Conservation (phyloP, 2,329 filamentous ascomycete genomes). For the Colletotrichum shisoi region DNA sequence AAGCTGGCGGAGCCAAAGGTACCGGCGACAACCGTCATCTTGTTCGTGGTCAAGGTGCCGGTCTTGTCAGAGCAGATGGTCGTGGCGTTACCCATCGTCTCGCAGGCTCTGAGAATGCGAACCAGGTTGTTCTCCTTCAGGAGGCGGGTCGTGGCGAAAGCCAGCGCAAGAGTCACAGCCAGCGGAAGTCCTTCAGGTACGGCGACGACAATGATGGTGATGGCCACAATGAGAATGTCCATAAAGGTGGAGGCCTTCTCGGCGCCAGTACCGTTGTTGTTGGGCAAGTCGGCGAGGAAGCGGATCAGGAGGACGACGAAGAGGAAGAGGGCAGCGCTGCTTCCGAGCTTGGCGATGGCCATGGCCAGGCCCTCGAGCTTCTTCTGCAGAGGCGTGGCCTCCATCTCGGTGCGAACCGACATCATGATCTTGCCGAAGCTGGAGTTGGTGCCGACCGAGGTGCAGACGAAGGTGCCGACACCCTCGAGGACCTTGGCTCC, state of each 20-base stretch:
- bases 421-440: constrained; percentile 65
- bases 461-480: constrained; percentile 62
- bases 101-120: constrained; percentile 71
- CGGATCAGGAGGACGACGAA: constrained; percentile 82
- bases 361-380: constrained; percentile 59
- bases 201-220: constrained; percentile 72
- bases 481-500: constrained; percentile 64
- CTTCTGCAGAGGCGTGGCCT: constrained; percentile 63
- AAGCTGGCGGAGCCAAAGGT: constrained; percentile 62
- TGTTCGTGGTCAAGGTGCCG: constrained; percentile 71
- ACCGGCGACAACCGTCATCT: constrained; percentile 77
- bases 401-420: constrained; percentile 60
- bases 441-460: constrained; percentile 64
- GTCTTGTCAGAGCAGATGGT: constrained; percentile 82
- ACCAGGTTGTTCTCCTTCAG: constrained; percentile 75
- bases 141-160: constrained; percentile 74
- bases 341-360: constrained; percentile 58
- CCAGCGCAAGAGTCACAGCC: constrained; percentile 72
- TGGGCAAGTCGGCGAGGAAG: constrained; percentile 70
- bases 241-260: constrained; percentile 68
- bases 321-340: constrained; percentile 73
- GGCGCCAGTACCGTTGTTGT: constrained; percentile 57
- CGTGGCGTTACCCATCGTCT: constrained; percentile 76
- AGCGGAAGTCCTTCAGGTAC: constrained; percentile 72
- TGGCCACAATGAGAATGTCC: constrained; percentile 70